Evolutionary conservation across 805 yeast species (phyloP), one percentile per base, ranked within the genome.

Genomic region (Cyberlindnera xishuangbannaensis): DNA sequence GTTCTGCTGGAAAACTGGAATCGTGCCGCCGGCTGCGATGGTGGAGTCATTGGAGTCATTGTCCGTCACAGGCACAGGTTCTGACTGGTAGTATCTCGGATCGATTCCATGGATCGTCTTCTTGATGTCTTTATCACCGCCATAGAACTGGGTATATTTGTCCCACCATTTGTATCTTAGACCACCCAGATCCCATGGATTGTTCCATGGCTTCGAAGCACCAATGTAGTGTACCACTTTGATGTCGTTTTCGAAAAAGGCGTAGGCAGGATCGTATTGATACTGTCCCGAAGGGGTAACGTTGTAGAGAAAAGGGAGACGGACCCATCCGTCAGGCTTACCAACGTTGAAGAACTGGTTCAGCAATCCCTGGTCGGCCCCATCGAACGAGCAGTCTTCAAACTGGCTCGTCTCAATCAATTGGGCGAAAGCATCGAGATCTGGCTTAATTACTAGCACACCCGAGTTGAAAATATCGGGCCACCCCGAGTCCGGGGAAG

Each of bases 391-490:
- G 20, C 36, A 28, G 3, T 61, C 62, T 40, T n/a, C 33, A 20
- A 31, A 43, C 12, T 51, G 45, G 7, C 43, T 39, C 39, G 26
- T 45, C 2, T 42, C 33, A 15, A 57, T 29, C 27, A 85, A 60
- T 13, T 59, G 56, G 6, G 56, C 38, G 44, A 61, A 78, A 14
- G 62, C 70, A 0, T 41, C 41, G 2, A 47, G 22, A 43, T 65
- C 61, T 2, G 92, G 94, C 36, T 64, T 65, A 17, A 74, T 53
- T 6, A 78, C 63, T 40, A 84, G 63, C 15, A 84, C 69, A 1
- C 95, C 94, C 11, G 87, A 74, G 56, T 84, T 84, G 65, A 84
- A 84, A 32, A 79, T 69, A 59, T 84, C 95, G 1, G 95, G 94
- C 81, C 90, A 84, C n/a, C 94, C 92, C 11, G 73, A 62, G 56